phyloP scores from a whole-genome alignment of 176 grass and related monocot species.

The Juncus effusus region DNA sequence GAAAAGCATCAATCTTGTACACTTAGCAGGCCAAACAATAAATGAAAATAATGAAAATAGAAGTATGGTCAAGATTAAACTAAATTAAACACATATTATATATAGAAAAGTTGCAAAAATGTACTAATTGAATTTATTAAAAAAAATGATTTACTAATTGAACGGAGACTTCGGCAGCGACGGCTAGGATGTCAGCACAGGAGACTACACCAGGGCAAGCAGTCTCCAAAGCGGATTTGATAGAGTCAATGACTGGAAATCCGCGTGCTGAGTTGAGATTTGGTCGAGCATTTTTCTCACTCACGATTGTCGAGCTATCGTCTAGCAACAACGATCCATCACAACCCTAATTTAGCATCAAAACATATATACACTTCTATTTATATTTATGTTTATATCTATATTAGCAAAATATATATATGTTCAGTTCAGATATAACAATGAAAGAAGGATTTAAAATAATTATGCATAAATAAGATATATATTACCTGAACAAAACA shows the following conservation, averaged over 20 bases:
- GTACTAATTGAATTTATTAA: background rate
- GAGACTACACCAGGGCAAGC: conserved; percentile 52
- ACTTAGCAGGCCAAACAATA: too few species aligned
- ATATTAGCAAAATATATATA: background rate
- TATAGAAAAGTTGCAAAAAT: conserved; percentile 24
- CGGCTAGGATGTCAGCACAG: conserved; percentile 63
- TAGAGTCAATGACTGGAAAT: conserved; percentile 59
- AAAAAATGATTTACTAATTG: conserved; percentile 32
- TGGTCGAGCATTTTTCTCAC: conserved; percentile 54
- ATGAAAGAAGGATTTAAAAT: background rate
- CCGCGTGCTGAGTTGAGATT: conserved; percentile 65
- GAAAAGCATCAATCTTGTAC: too few species aligned
- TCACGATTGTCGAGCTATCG: conserved; percentile 32
- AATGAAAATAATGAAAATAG: too few species aligned
- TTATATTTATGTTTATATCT: too few species aligned
- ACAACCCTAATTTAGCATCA: conserved; percentile 43
- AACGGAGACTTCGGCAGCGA: conserved; percentile 55
- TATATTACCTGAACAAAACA: conserved; percentile 69
- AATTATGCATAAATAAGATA: background rate
- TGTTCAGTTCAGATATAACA: background rate
- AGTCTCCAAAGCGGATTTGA: conserved; percentile 67
- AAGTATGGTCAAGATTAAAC: too few species aligned
- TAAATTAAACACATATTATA: background rate
- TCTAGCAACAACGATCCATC: conserved; percentile 75
- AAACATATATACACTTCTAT: too few species aligned